Conservation (phyloP, 2,329 filamentous ascomycete species). For the Colletotrichum caudatum region DNA sequence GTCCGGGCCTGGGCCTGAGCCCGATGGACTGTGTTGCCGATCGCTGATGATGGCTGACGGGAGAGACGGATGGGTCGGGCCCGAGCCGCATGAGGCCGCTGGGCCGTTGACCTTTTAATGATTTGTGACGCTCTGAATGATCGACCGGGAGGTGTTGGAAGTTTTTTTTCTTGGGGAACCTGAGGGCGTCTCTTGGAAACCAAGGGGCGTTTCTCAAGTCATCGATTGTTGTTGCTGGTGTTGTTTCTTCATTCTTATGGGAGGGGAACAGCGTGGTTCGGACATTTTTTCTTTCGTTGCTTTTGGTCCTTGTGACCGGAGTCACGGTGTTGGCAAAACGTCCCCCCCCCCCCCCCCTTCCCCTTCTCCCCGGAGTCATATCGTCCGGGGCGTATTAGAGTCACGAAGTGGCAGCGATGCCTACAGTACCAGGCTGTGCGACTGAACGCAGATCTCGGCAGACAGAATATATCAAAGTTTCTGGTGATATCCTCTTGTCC, state of each 20-base stretch:
- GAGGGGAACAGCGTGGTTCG: neutral
- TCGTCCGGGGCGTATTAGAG: constrained; percentile 2
- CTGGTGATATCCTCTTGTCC: neutral
- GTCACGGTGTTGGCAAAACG: constrained; percentile 15
- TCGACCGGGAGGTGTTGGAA: neutral
- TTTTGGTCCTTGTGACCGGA: neutral
- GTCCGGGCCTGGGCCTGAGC: too few relatives aligned
- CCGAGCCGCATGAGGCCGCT: neutral
- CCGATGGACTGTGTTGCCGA: too few relatives aligned
- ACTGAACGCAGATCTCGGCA: constrained; percentile 5
- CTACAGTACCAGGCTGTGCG: constrained; percentile 3
- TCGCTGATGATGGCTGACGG: too few relatives aligned
- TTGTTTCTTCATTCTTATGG: neutral
- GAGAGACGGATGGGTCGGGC: too few relatives aligned
- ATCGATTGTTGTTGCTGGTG: neutral
- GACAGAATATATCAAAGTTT: neutral
- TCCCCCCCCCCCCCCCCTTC: neutral
- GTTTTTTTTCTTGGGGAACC: neutral
- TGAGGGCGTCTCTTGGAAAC: neutral
- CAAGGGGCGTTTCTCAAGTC: neutral
- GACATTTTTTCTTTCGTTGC: constrained; percentile 3
- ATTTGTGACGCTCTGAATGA: neutral
- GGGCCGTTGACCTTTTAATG: neutral
- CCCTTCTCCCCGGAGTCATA: neutral
- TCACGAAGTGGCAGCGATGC: constrained; percentile 22